Evolutionary conservation across 140 eudicot species (phyloP), one percentile per base, ranked within the genome.

Genomic region (Oenanthe javanica): DNA sequence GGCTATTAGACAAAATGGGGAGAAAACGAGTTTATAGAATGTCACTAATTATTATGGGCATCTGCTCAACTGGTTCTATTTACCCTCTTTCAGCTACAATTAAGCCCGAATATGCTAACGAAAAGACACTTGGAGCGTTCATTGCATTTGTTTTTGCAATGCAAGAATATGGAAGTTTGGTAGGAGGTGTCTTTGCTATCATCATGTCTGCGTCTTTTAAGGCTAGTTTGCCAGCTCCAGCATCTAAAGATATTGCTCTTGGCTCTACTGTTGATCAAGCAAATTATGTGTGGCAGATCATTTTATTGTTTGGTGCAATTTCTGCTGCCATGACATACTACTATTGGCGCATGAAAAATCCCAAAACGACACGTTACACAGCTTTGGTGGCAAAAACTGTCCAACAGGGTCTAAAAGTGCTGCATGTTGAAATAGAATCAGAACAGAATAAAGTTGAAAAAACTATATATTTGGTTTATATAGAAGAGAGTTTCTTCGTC

Each of bases 1-100:
- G 76, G 51, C 52, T 72, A 16, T 51, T 51, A 16, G 76, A 72
- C 76, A 72, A 72, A 72, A 72, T 72, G 76, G 76, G 76, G 25
- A 46, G 76, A 42, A 72, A 72, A 72, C 9, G 50, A 72, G 76
- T 72, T 4, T 72, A 72, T 72, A 51, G 52, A 16, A 72, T 72
- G 76, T 42, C 51, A 40, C 76, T 72, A 15, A 72, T 72, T 25
- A 40, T 72, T 8, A 72, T 42, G 76, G 76, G 42, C 27, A 72
- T 72, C n/a, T 72, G 76, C 31, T 72, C 52, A 4, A 72, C 42
- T 72, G 76, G 50, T 21, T 72, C 76, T 16, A 31, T 31, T 31
- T 31, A 72, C 36, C 76, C 76, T 38, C 76, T 72, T 18, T 70
- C 75, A 1, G 75, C 75, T 40, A 70, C 49, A 70, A 70, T 70